Evolutionary conservation across 768 basidiomycete genomes (phyloP), one percentile per base, ranked within the genome.

Genomic region (Lyophyllum atratum): DNA sequence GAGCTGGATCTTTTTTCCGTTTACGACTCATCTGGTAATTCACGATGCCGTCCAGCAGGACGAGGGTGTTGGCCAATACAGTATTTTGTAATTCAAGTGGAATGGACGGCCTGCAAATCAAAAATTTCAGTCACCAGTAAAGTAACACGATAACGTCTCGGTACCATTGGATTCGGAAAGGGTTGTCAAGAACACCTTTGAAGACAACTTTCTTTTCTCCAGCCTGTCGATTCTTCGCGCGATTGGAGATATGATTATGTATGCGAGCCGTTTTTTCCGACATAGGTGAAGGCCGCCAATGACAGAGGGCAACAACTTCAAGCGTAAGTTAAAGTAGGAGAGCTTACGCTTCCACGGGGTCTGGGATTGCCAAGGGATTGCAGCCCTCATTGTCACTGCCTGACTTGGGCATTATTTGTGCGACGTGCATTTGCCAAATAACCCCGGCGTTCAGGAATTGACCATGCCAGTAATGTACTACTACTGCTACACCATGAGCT

Each of bases 141-240:
- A 49, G 31, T 26, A 59, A 63, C 48, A 28, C 29, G n/a, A 48
- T 37, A 19, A 46, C 28, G 59, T 49, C 44, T 55, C 54, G 64
- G 58, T 64, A 92, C 92, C 92, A 93, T 66, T 72, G 68, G 15
- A 92, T 75, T 11, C 80, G 79, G 63, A 89, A 87, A 2, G 92
- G 92, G 57, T 82, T 92, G 49, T 86, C 85, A 22, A 93, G 73
- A 0, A 87, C 86, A 56, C 82, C 80, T 61, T 85, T 92, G 74
- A 84, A 92, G 0, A 86, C 82, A 1, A 76, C 72, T 64, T 86
- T 92, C 45, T 78, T 82, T 22, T 91, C 89, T 43, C 68, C 69
- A 17, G 51, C 60, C 31, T 75, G 72, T 51, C 75, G 74, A 21
- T 72, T 68, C 60, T 77, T 85, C 26, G 81, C 83, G 40, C 90